A percentile compares a stretch with the other conserved stretches of the same genome.
Conservation (phyloP, 2,329 filamentous ascomycete species). For the Aureobasidium sp. region DNA sequence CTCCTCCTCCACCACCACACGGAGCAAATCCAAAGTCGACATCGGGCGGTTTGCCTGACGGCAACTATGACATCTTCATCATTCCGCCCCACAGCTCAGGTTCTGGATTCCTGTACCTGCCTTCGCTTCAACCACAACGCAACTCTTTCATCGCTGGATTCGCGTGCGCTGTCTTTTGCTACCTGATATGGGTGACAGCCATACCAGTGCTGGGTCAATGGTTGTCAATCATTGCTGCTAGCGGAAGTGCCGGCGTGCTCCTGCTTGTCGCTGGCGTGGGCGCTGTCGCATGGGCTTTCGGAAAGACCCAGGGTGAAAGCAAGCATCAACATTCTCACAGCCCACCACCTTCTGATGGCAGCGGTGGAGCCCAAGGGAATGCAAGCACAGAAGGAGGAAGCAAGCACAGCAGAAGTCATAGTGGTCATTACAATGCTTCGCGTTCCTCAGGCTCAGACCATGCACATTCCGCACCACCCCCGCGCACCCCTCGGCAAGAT, state of each 20-base stretch:
- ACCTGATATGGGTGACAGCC: constrained; percentile 65
- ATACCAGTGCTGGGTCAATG: constrained; percentile 68
- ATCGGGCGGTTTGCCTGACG: constrained; percentile 64
- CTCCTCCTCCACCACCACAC: constrained; percentile 81
- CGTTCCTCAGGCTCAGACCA: constrained; percentile 20
- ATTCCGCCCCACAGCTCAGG: constrained; percentile 88
- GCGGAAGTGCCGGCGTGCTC: constrained; percentile 66
- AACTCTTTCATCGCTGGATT: constrained; percentile 91
- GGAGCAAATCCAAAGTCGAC: constrained; percentile 66
- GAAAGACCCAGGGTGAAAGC: constrained; percentile 54
- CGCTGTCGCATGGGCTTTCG: constrained; percentile 70
- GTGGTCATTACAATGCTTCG: constrained; percentile 18
- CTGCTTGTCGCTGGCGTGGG: constrained; percentile 67
- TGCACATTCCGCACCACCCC: constrained; percentile 13
- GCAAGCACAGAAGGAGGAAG: neutral
- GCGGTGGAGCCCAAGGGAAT: constrained; percentile 18
- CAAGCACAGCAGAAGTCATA: neutral
- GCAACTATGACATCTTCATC: constrained; percentile 96
- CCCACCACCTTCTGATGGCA: constrained; percentile 23
- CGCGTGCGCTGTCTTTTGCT: constrained; percentile 64
- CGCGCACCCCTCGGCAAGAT: constrained; percentile 6
- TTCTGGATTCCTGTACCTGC: constrained; percentile 87
- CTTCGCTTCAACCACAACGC: constrained; percentile 73
- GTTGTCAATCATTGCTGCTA: constrained; percentile 63
- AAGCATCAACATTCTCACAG: constrained; percentile 23